Evolutionary conservation across 768 basidiomycete genomes (phyloP).

Genomic region (Mycena vitilis): DNA sequence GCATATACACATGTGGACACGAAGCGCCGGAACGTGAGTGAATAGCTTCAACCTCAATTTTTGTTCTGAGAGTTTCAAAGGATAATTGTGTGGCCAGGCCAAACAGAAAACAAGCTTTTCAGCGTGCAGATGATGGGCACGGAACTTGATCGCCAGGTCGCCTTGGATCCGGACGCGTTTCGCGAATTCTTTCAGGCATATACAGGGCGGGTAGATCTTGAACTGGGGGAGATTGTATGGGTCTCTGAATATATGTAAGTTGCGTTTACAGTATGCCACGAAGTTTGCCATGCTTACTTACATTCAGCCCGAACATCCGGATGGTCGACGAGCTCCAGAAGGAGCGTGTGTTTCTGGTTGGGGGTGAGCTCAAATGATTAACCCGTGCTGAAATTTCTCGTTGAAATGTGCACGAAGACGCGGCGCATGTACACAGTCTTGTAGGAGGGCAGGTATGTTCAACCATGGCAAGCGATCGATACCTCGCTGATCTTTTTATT

Average conservation of each 20-base stretch:
- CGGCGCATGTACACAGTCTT: conserved; percentile 1
- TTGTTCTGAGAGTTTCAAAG: background rate
- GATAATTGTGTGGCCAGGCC: background rate
- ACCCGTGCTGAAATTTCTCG: background rate
- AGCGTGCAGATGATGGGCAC: background rate
- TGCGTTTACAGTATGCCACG: no score
- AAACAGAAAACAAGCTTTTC: background rate
- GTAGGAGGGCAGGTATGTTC: background rate
- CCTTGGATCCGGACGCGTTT: background rate
- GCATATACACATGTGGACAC: background rate
- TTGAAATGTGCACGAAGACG: background rate
- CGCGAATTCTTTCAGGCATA: background rate
- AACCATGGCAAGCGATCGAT: background rate
- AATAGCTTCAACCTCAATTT: background rate
- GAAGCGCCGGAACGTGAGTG: background rate
- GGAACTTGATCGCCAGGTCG: background rate
- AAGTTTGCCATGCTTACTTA: background rate
- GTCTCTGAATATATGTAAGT: conserved; percentile 4
- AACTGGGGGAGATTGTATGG: background rate
- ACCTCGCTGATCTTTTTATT: background rate
- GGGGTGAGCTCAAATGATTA: background rate
- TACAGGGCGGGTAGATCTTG: background rate
- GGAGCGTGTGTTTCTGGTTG: background rate
- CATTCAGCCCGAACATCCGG: background rate
- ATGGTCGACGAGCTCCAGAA: background rate